A percentile compares a stretch with the other conserved stretches of the same genome.
Evolutionary conservation across 2,329 filamentous ascomycete genomes (phyloP).

Genomic region (Coniella lustricola): DNA sequence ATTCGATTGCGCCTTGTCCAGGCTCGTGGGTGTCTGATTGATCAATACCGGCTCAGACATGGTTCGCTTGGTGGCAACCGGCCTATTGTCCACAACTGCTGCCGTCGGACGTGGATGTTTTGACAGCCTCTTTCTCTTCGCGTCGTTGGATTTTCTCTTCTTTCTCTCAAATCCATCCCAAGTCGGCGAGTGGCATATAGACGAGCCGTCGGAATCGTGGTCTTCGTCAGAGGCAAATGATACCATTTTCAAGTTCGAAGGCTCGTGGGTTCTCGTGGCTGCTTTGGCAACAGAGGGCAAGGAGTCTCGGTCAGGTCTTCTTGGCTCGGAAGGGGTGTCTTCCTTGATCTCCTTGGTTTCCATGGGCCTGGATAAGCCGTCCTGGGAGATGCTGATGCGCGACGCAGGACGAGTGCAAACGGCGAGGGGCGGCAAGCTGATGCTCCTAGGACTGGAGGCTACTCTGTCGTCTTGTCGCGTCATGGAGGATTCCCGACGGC

Average conservation of each 20-base stretch:
- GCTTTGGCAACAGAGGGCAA: constrained; percentile 13
- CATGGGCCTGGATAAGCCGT: constrained; percentile 1
- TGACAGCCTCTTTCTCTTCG: constrained; percentile 30
- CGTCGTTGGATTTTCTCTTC: constrained; percentile 46
- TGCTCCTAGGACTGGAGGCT: background rate
- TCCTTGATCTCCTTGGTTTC: background rate
- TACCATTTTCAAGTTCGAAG: constrained; percentile 31
- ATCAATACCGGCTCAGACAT: constrained; percentile 13
- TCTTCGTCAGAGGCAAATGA: constrained; percentile 30
- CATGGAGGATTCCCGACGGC: constrained; percentile 12
- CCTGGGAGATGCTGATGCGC: background rate
- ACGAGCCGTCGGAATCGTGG: constrained; percentile 35
- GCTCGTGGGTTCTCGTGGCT: constrained; percentile 5
- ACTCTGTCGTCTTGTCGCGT: constrained; percentile 5
- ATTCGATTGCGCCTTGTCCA: constrained; percentile 1
- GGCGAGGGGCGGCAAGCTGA: constrained; percentile 7
- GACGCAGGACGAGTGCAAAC: background rate
- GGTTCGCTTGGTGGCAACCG: constrained; percentile 10
- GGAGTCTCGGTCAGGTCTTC: constrained; percentile 10
- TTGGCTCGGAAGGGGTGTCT: constrained; percentile 18
- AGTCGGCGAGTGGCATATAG: constrained; percentile 55
- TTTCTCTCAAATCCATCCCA: constrained; percentile 52
- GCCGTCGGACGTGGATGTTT: constrained; percentile 27
- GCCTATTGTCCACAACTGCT: constrained; percentile 15
- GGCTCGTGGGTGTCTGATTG: background rate